Conservation (phyloP, 208 protist species). For the Trypanosomatidae sp. region DNA sequence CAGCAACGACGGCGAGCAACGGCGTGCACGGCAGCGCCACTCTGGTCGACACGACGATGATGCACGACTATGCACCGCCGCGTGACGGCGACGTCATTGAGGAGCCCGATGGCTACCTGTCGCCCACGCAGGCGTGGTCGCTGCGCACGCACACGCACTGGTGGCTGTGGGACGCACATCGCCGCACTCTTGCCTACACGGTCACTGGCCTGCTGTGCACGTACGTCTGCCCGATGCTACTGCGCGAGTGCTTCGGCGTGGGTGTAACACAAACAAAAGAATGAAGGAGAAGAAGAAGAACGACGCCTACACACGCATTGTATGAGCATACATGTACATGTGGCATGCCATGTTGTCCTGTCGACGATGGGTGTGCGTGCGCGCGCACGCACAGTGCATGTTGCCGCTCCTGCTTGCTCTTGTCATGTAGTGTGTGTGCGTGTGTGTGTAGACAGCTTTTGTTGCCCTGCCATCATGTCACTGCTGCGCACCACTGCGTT, state of each 20-base stretch:
- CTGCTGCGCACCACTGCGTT: slow-evolving; percentile 14
- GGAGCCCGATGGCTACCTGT: slow-evolving; percentile 21
- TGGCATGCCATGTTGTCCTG: background rate
- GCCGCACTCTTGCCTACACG: slow-evolving; percentile 29
- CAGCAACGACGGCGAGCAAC: no score
- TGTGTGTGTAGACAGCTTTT: background rate
- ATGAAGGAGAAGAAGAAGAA: background rate
- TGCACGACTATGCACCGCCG: no score
- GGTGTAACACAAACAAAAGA: background rate
- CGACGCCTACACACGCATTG: background rate
- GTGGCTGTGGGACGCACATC: slow-evolving; percentile 62
- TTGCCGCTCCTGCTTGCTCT: background rate
- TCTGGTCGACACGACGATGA: no score
- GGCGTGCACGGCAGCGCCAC: no score
- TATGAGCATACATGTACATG: background rate
- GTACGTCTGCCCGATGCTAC: slow-evolving; percentile 23
- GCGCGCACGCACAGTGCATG: background rate
- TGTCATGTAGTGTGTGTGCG: background rate
- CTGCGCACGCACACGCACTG: slow-evolving; percentile 48
- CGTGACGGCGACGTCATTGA: slow-evolving; percentile 1
- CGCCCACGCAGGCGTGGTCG: slow-evolving; percentile 27
- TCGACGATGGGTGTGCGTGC: background rate
- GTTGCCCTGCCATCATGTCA: background rate
- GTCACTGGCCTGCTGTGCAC: slow-evolving; percentile 19
- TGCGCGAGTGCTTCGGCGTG: slow-evolving; percentile 17